Evolutionary conservation across 2,329 filamentous ascomycete species (phyloP).

Genomic region (Domatiomyces globalis): DNA sequence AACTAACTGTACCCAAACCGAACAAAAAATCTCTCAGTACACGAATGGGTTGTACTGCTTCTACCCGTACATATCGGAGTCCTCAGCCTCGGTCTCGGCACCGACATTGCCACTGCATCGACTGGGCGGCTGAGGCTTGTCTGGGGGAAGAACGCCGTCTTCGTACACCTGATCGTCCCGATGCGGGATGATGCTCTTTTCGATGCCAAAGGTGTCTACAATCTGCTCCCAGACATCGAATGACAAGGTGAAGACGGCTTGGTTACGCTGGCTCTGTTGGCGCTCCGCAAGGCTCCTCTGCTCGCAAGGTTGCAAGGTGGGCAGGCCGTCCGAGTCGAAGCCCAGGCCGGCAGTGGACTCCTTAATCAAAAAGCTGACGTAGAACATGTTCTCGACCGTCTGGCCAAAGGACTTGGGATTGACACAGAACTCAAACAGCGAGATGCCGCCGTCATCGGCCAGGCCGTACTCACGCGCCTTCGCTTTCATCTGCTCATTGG

Average conservation of each 20-base stretch:
- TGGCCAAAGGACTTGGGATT: conserved; percentile 87
- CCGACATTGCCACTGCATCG: not conserved
- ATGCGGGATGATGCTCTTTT: conserved; percentile 72
- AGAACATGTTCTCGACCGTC: conserved; percentile 93
- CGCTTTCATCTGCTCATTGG: conserved; percentile 27
- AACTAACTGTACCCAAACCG: not conserved
- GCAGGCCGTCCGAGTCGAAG: conserved; percentile 57
- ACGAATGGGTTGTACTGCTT: conserved; percentile 17
- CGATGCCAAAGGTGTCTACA: conserved; percentile 61
- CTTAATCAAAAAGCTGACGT: conserved; percentile 82
- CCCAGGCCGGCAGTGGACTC: conserved; percentile 68
- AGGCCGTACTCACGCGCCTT: conserved; percentile 55
- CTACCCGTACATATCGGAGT: conserved; percentile 1
- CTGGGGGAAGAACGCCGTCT: conserved; percentile 31
- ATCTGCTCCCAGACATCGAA: conserved; percentile 70
- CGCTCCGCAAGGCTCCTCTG: conserved; percentile 34
- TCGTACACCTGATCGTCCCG: conserved; percentile 47
- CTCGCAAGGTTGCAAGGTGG: conserved; percentile 46
- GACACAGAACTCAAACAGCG: conserved; percentile 73
- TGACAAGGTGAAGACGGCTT: conserved; percentile 79
- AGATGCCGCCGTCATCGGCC: conserved; percentile 54
- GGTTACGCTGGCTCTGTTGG: conserved; percentile 45
- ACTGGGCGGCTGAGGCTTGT: not conserved
- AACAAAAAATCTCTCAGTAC: not conserved
- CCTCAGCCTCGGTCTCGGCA: not conserved